A percentile compares a stretch with the other conserved stretches of the same genome.
Conservation (phyloP, 345 rosid species). For the Salix suchowensis region DNA sequence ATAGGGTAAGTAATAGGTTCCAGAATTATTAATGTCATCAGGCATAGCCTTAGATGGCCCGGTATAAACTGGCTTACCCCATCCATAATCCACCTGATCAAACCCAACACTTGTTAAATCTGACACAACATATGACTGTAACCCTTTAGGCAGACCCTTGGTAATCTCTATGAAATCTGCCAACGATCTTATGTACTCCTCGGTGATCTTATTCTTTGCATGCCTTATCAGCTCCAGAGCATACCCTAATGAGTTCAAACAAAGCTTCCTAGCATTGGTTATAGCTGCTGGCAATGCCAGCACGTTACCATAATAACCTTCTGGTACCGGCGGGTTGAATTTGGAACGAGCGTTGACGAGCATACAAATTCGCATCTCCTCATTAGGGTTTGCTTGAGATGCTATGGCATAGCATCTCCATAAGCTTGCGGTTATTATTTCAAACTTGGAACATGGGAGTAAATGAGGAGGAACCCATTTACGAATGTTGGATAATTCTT, state of each 20-base stretch:
- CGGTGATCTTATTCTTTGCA: background rate
- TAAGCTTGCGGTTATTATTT: slow-evolving; percentile 4
- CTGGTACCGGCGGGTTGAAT: slow-evolving; percentile 5
- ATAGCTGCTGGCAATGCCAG: slow-evolving; percentile 13
- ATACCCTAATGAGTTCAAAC: slow-evolving; percentile 2
- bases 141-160: slow-evolving; percentile 19
- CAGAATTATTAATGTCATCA: background rate
- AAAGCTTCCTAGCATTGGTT: background rate
- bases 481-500: background rate
- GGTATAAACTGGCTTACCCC: slow-evolving; percentile 23
- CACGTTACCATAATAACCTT: slow-evolving; percentile 20
- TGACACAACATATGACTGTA: slow-evolving; percentile 12
- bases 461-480: background rate
- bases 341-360: slow-evolving; percentile 2
- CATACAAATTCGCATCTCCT: slow-evolving; percentile 7
- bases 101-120: slow-evolving; percentile 17
- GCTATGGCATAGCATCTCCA: slow-evolving; percentile 21
- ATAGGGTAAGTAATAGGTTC: background rate
- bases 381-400: background rate
- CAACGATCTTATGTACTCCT: slow-evolving; percentile 24
- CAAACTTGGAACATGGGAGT: background rate
- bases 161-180: slow-evolving; percentile 22
- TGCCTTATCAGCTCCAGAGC: slow-evolving; percentile 10
- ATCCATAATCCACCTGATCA: slow-evolving; percentile 26
- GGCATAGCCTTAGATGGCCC: slow-evolving; percentile 15